Percentiles rank a stretch among this genome's conserved stretches.
phyloP scores from a whole-genome alignment of 257 asterid species.

The Parsonsia alboflavescens region DNA sequence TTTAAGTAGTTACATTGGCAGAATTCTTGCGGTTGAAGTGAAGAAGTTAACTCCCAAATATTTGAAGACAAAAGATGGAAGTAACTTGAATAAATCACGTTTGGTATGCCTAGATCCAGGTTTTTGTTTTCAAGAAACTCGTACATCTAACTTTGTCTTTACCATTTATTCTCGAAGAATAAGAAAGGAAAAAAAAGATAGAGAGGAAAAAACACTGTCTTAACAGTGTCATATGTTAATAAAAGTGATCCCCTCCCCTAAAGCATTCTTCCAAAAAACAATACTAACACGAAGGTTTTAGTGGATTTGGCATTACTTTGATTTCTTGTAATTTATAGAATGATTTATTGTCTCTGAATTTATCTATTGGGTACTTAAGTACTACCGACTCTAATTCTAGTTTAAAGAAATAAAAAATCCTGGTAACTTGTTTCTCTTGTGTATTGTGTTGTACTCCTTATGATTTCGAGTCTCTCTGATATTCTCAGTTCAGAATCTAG shows the following conservation, averaged over 20 bases:
- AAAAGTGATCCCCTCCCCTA: not conserved
- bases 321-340: not conserved
- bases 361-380: not conserved
- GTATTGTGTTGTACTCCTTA: constrained; percentile 12
- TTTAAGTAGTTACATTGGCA: not conserved
- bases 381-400: not conserved
- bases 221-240: not conserved
- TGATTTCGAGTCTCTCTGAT: constrained; percentile 26
- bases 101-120: not conserved
- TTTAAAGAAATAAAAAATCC: not conserved
- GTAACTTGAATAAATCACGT: not conserved
- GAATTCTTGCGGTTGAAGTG: not conserved
- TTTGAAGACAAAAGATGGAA: not conserved
- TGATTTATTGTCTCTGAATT: not conserved
- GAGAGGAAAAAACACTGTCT: no score
- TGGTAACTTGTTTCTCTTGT: not conserved
- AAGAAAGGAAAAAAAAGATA: no score
- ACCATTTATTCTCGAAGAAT: not conserved
- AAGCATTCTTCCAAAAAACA: not conserved
- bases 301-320: not conserved
- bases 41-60: not conserved
- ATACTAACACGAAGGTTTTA: not conserved
- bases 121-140: not conserved
- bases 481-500: constrained; percentile 75
- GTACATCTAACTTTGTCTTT: not conserved